Evolutionary conservation across 2,329 filamentous ascomycete species (phyloP).

Genomic region (Talaromyces sp.): DNA sequence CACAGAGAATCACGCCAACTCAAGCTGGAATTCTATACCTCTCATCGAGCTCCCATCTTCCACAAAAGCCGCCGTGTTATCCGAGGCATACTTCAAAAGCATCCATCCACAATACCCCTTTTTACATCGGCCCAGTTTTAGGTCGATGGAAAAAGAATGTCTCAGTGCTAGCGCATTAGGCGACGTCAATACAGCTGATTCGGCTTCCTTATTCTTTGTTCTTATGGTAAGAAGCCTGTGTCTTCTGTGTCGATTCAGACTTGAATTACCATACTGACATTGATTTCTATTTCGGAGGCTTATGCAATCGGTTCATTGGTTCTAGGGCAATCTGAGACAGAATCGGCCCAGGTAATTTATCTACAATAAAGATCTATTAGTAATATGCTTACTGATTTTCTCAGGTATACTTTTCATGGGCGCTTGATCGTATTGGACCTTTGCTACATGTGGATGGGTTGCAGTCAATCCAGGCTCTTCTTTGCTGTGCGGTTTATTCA

Average conservation of each 20-base stretch:
- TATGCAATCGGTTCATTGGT: conserved; percentile 29
- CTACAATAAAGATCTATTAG: conserved; percentile 4
- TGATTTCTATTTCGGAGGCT: conserved; percentile 18
- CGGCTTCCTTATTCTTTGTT: too few relatives aligned
- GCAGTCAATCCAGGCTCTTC: conserved; percentile 22
- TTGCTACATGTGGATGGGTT: conserved; percentile 28
- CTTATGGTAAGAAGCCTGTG: too few relatives aligned
- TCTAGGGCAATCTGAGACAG: conserved; percentile 16
- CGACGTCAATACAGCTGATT: too few relatives aligned
- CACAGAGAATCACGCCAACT: background rate
- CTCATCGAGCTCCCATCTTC: conserved; percentile 19
- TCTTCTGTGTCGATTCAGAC: too few relatives aligned
- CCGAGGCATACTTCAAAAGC: conserved; percentile 41
- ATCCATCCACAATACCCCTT: conserved; percentile 46
- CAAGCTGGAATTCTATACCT: background rate
- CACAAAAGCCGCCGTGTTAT: conserved; percentile 17
- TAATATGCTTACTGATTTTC: too few relatives aligned
- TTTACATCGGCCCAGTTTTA: conserved; percentile 39
- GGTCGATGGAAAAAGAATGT: conserved; percentile 33
- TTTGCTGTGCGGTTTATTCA: conserved; percentile 32
- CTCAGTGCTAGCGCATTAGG: conserved; percentile 11
- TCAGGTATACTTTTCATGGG: too few relatives aligned
- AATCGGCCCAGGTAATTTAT: conserved; percentile 21
- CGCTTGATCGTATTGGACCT: background rate
- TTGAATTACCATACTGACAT: background rate